A percentile compares a stretch with the other conserved stretches of the same genome.
Evolutionary conservation across 768 basidiomycete species (phyloP).

Genomic region (Pholiota molesta): DNA sequence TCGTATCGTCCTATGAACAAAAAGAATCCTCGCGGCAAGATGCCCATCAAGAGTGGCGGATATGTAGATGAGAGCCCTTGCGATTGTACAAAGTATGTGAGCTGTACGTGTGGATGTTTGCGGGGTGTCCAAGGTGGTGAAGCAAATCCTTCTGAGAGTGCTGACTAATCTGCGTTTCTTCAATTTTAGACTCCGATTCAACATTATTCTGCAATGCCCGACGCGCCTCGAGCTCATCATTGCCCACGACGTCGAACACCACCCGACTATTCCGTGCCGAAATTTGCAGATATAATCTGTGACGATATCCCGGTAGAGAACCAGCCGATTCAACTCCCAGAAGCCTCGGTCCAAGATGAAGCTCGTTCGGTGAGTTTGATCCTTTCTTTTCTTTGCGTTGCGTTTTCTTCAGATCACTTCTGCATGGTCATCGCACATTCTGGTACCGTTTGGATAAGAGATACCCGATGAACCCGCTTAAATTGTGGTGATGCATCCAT

Average conservation of each 20-base stretch:
- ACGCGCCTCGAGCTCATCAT: slow-evolving; percentile 17
- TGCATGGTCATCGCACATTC: background rate
- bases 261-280: background rate
- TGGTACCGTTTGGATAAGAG: background rate
- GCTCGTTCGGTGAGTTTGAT: slow-evolving; percentile 70
- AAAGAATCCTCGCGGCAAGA: background rate
- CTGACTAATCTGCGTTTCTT: slow-evolving; percentile 7
- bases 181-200: slow-evolving; percentile 15
- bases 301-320: background rate
- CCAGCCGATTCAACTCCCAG: slow-evolving; percentile 4
- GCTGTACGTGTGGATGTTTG: too few species aligned
- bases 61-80: background rate
- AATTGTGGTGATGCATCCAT: background rate
- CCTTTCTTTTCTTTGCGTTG: slow-evolving; percentile 13
- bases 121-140: background rate
- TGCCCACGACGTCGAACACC: slow-evolving; percentile 18
- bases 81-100: too few species aligned
- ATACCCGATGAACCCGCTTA: too few species aligned
- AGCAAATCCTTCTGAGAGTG: background rate
- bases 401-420: background rate
- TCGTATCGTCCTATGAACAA: background rate
- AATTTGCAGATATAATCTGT: slow-evolving; percentile 3
- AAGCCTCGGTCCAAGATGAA: slow-evolving; percentile 53
- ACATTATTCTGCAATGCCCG: slow-evolving; percentile 10
- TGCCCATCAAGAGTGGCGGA: background rate